Evolutionary conservation across 2,329 filamentous ascomycete species (phyloP).

Genomic region (Pyrenophora seminiperda): DNA sequence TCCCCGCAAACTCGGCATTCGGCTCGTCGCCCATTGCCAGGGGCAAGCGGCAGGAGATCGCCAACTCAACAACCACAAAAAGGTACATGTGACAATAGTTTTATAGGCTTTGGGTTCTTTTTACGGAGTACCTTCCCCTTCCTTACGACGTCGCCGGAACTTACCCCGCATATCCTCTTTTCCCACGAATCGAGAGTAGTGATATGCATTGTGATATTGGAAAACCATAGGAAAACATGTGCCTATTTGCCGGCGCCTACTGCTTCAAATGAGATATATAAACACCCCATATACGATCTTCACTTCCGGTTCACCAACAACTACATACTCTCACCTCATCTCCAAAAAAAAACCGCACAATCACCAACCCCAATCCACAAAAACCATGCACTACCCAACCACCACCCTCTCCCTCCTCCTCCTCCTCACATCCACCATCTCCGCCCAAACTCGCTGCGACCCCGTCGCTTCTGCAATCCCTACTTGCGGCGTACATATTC

Average conservation of each 20-base stretch:
- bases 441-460: conserved; percentile 12
- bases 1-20: conserved; percentile 5
- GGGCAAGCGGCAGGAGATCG: neutral
- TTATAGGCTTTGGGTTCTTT: neutral
- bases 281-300: neutral
- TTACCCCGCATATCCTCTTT: neutral
- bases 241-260: neutral
- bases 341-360: neutral
- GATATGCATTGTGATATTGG: neutral
- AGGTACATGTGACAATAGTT: neutral
- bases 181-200: neutral
- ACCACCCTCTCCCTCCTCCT: conserved; percentile 4
- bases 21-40: neutral
- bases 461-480: conserved; percentile 13
- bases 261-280: neutral
- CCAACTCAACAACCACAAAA: neutral
- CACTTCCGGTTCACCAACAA: neutral
- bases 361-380: too few relatives aligned
- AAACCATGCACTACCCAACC: conserved; percentile 5
- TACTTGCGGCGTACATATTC: conserved; percentile 13
- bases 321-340: neutral
- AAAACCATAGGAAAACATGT: neutral
- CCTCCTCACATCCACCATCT: conserved; percentile 5
- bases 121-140: conserved; percentile 4
- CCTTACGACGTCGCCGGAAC: neutral